Base-by-base conservation (phyloP, 2,329 filamentous ascomycete genomes). In the Reticulascus tulasneorum region DNA sequence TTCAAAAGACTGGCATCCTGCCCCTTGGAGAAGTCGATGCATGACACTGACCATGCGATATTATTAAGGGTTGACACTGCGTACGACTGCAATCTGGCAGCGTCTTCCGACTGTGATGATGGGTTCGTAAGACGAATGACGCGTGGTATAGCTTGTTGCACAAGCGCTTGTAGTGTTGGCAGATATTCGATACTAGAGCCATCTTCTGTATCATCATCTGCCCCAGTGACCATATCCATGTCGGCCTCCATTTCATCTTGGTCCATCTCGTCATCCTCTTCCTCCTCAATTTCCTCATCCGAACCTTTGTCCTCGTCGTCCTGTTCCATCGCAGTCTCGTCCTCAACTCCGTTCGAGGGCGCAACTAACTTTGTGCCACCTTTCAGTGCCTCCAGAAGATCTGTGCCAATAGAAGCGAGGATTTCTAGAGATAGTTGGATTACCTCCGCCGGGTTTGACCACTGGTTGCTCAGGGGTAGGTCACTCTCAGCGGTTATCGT, bases 51-150 rank as follows among this genome's bases (percentile, higher is more conserved):
- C 79, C 81, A 84, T 35, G 79, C 67, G 35, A 84, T 74, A 57
- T 84, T 84, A 63, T 77, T 82, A 40, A 85, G 66, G 12, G 77
- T 71, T 3, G 75, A 73, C 17, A 84, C 59, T 13, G 79, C 73
- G 46, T 73, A 68, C 15, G 57, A 56, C 44, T 75, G 75, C 25
- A 82, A 59, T 7, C 63, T 52, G 10, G 66, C 53, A 12, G 60
- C 51, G 20, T 68, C 63, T 15, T 69, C 65, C 35, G 62, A 59
- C 9, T 54, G 50, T 9, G 65, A 58, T 9, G 60, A 54, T 7
- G 67, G 55, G 35, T 60, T 62, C 22, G 66, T 58, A 15, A 74
- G 64, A 15, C 67, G 66, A 39, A 77, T 59, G 30, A 78, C 56
- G 40, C 72, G 61, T 3, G 71, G 71, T 9, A 72, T 58, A 17